Percentiles rank a stretch among this genome's conserved stretches.
Conservation (phyloP, 23 red algal genomes). For the Agarophyton chilense region DNA sequence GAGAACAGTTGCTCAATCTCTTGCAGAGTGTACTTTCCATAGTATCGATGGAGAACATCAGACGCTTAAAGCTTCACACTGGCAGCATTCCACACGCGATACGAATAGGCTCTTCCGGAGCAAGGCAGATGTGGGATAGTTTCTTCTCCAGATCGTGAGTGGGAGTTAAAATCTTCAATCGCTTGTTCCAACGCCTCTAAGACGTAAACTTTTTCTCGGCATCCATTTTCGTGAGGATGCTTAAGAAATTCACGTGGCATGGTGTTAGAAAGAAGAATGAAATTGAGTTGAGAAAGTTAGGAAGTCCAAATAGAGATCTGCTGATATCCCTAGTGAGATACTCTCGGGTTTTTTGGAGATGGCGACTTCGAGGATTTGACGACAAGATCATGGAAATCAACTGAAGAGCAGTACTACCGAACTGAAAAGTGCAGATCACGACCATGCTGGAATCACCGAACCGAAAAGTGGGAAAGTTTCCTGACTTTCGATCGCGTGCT, state of each 20-base stretch:
- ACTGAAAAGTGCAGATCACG: too few species aligned
- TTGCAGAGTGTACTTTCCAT: too few species aligned
- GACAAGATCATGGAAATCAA: not conserved
- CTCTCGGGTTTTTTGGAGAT: not conserved
- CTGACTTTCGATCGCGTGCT: too few species aligned
- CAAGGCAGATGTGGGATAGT: not conserved
- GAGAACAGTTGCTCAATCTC: too few species aligned
- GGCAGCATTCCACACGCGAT: not conserved
- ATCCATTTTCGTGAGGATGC: not conserved
- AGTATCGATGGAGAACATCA: not conserved
- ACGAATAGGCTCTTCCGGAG: not conserved
- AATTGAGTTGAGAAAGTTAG: too few species aligned
- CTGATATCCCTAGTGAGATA: too few species aligned
- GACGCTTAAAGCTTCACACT: not conserved
- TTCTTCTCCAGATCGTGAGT: too few species aligned
- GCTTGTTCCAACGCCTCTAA: not conserved
- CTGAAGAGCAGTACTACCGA: too few species aligned
- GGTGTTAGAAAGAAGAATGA: too few species aligned
- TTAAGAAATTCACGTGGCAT: not conserved
- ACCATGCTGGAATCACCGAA: too few species aligned
- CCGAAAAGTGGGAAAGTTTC: too few species aligned
- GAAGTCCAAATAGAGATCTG: too few species aligned
- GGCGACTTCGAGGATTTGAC: not conserved
- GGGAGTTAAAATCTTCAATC: not conserved
- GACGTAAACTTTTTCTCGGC: not conserved